phyloP scores from a whole-genome alignment of 306 rosid species.

The Vigna radiata region DNA sequence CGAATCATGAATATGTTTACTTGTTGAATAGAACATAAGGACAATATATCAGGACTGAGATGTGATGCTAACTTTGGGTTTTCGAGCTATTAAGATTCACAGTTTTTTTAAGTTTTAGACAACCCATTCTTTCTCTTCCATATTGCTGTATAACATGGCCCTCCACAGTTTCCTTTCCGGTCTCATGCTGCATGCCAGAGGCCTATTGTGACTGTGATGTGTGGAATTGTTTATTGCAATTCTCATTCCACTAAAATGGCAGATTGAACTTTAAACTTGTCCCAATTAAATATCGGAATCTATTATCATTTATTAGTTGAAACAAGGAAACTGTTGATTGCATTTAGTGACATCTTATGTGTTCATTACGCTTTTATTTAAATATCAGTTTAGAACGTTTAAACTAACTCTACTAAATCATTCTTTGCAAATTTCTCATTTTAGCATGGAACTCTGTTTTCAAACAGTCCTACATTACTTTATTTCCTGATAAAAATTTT shows the following conservation, averaged over 20 bases:
- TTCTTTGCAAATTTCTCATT: conserved; percentile 16
- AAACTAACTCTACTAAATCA: conserved; percentile 15
- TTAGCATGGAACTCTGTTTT: conserved; percentile 23
- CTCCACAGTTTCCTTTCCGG: neutral
- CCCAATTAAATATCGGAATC: conserved; percentile 12
- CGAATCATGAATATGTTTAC: neutral
- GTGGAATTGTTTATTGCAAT: conserved; percentile 20
- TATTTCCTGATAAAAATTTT: neutral
- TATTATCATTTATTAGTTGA: conserved; percentile 6
- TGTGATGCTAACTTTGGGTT: conserved; percentile 28
- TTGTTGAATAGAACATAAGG: conserved; percentile 18
- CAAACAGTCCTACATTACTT: neutral
- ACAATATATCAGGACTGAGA: conserved; percentile 25
- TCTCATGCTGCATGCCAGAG: conserved; percentile 19
- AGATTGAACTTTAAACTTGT: neutral
- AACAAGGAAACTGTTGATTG: conserved; percentile 27
- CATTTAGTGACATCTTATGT: conserved; percentile 9
- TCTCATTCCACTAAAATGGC: conserved; percentile 6
- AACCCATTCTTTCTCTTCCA: conserved; percentile 1
- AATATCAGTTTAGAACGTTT: conserved; percentile 1
- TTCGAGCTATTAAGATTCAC: conserved; percentile 19
- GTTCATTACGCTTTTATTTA: conserved; percentile 26
- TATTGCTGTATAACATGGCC: conserved; percentile 11
- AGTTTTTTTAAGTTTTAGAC: neutral
- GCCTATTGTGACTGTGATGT: neutral